Conservation (phyloP, 345 rosid genomes). For the Camelina sativa region DNA sequence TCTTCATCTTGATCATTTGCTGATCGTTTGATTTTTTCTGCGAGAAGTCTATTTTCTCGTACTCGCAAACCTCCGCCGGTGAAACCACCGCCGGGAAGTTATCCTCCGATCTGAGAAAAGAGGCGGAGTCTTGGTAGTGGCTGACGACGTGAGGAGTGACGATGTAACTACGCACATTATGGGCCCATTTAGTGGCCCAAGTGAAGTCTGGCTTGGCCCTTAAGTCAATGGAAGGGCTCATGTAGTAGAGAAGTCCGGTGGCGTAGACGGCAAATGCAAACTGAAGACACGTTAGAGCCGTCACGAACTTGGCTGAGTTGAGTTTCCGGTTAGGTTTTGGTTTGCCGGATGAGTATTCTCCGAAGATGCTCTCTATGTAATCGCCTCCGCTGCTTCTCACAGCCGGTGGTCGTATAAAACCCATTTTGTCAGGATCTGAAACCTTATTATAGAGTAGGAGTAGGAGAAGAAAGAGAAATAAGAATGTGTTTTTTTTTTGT, state of each 20-base stretch:
- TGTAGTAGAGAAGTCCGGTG: conserved; percentile 83
- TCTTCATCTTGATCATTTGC: conserved; percentile 80
- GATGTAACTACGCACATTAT: conserved; percentile 71
- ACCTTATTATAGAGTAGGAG: conserved; percentile 40
- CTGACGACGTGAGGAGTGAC: conserved; percentile 64
- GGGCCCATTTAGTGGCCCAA: conserved; percentile 86
- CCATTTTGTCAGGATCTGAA: conserved; percentile 53
- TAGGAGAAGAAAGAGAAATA: conserved; percentile 11
- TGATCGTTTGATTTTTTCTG: conserved; percentile 88
- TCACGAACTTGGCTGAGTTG: conserved; percentile 64
- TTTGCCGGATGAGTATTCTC: conserved; percentile 60
- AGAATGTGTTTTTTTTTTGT: conserved; percentile 13
- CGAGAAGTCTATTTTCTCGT: conserved; percentile 81
- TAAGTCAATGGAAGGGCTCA: conserved; percentile 84
- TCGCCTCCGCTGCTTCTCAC: conserved; percentile 63
- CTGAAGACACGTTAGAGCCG: conserved; percentile 77
- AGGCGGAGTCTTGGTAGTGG: conserved; percentile 65
- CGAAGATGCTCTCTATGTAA: conserved; percentile 73
- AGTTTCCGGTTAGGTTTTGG: conserved; percentile 48
- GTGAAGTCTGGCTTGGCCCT: conserved; percentile 79
- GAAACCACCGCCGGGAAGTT: conserved; percentile 31
- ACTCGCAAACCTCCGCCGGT: conserved; percentile 74
- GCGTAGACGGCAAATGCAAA: conserved; percentile 89
- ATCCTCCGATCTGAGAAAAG: conserved; percentile 39
- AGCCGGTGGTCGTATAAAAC: conserved; percentile 58